phyloP scores from a whole-genome alignment of 805 yeast species.

The Candida saitoana region DNA sequence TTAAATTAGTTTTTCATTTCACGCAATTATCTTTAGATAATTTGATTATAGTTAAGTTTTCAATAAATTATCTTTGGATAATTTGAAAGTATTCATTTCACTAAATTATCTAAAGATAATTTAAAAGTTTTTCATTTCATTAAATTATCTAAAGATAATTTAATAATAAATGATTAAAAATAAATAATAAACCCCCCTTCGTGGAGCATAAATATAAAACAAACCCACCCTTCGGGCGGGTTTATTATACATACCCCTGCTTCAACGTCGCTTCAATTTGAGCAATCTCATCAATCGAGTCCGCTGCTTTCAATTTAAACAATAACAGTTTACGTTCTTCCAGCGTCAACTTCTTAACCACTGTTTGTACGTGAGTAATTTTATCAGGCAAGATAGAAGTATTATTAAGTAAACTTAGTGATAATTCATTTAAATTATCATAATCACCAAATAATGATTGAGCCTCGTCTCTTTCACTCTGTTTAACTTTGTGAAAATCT shows the following conservation, averaged over 20 bases:
- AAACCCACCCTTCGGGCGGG: too few species aligned
- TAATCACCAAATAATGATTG: slow-evolving; percentile 34
- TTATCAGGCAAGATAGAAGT: not conserved
- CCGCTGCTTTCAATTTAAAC: slow-evolving; percentile 55
- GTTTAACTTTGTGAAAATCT: slow-evolving; percentile 64
- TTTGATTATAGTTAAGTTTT: too few species aligned
- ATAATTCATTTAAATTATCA: slow-evolving; percentile 4
- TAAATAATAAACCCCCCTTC: too few species aligned
- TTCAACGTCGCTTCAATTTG: slow-evolving; percentile 56
- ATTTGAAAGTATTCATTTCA: too few species aligned
- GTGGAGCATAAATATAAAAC: too few species aligned
- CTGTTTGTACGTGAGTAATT: slow-evolving; percentile 19
- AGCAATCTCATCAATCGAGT: slow-evolving; percentile 70
- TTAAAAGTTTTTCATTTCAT: too few species aligned
- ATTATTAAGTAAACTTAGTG: slow-evolving; percentile 3
- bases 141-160: too few species aligned
- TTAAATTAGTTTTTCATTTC: too few species aligned
- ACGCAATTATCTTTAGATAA: too few species aligned
- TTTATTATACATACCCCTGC: slow-evolving; percentile 8
- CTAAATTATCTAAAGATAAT: too few species aligned
- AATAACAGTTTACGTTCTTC: slow-evolving; percentile 52
- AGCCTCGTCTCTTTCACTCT: slow-evolving; percentile 48
- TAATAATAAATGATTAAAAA: too few species aligned
- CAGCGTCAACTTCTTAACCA: slow-evolving; percentile 46
- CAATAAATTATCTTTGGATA: too few species aligned